A percentile compares a stretch with the other conserved stretches of the same genome.
Conservation (phyloP, 331 rosid genomes). For the Quercus tomentella region DNA sequence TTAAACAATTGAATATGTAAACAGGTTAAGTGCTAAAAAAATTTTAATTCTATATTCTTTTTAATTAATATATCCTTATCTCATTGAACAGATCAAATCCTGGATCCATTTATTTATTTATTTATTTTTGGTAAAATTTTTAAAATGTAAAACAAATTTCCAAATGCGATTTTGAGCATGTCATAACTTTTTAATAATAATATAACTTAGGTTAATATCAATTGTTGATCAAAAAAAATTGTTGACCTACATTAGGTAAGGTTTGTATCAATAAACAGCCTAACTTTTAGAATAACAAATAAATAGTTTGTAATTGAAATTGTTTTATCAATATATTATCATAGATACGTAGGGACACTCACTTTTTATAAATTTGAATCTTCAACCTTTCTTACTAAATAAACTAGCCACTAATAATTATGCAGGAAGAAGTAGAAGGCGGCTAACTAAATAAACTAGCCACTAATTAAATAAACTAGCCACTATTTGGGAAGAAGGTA, state of each 20-base stretch:
- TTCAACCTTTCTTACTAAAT: too few species aligned
- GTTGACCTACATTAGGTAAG: background rate
- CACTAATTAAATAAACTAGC: background rate
- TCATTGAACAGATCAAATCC: too few species aligned
- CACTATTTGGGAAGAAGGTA: background rate
- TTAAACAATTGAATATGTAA: too few species aligned
- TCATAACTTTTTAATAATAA: background rate
- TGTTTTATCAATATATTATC: background rate
- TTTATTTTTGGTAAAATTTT: too few species aligned
- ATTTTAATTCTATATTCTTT: too few species aligned
- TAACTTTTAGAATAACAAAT: background rate
- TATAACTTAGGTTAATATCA: background rate
- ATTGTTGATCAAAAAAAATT: background rate
- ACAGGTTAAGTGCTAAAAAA: too few species aligned
- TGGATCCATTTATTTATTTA: too few species aligned
- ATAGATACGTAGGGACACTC: background rate
- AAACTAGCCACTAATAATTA: background rate
- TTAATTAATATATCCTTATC: too few species aligned
- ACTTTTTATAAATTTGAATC: too few species aligned
- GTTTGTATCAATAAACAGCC: background rate
- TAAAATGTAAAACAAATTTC: too few species aligned
- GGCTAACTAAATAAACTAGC: background rate
- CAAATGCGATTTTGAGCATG: too few species aligned
- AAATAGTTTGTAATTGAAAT: background rate
- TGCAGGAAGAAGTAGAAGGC: too few species aligned